Evolutionary conservation across 2,329 filamentous ascomycete genomes (phyloP).

Genomic region (Diaporthe batatas): DNA sequence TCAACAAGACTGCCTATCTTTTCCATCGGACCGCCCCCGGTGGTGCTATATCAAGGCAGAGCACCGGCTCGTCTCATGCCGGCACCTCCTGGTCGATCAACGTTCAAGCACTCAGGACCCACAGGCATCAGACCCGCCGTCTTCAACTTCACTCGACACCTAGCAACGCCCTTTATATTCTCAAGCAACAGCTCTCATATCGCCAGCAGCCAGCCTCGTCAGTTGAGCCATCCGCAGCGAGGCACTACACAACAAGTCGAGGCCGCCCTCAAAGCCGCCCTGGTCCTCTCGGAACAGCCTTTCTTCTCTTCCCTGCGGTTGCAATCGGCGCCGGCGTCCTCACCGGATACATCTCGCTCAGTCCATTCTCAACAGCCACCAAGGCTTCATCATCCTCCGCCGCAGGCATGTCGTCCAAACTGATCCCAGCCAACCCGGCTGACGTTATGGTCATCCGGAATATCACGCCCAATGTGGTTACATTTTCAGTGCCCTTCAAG

Average conservation of each 20-base stretch:
- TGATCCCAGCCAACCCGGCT: constrained; percentile 78
- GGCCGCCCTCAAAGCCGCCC: neutral
- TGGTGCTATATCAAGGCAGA: constrained; percentile 21
- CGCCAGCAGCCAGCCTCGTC: constrained; percentile 16
- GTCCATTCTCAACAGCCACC: constrained; percentile 37
- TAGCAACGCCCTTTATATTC: neutral
- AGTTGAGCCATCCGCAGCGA: neutral
- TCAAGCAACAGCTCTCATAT: neutral
- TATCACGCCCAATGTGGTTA: constrained; percentile 82
- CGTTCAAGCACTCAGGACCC: constrained; percentile 16
- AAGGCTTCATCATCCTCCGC: constrained; percentile 3
- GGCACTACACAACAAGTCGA: constrained; percentile 23
- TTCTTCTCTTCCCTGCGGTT: constrained; percentile 41
- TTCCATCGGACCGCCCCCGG: neutral
- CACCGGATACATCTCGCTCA: constrained; percentile 37
- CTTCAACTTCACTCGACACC: constrained; percentile 8
- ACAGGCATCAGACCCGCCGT: constrained; percentile 26
- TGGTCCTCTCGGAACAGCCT: constrained; percentile 35
- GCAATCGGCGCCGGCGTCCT: constrained; percentile 38
- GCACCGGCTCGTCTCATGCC: constrained; percentile 17
- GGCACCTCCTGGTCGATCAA: constrained; percentile 12
- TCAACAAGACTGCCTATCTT: neutral
- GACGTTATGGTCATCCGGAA: constrained; percentile 92
- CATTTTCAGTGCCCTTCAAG: constrained; percentile 85
- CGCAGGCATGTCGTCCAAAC: constrained; percentile 69